Evolutionary conservation across 2,329 filamentous ascomycete species (phyloP).

Genomic region (Aspergillus fumigatus): DNA sequence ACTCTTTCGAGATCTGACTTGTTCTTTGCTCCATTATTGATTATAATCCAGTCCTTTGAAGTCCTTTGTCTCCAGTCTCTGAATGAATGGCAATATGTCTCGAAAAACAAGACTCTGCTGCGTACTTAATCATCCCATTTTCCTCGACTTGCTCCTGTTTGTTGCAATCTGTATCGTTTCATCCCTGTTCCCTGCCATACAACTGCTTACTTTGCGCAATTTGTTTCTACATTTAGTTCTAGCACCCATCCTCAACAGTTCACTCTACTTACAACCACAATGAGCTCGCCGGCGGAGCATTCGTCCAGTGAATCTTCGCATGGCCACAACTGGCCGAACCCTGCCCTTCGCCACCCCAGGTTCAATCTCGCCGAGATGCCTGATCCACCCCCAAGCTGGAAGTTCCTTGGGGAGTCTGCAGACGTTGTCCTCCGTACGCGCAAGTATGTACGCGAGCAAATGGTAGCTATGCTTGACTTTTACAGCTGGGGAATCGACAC

Average conservation of each 20-base stretch:
- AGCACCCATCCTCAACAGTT: not conserved
- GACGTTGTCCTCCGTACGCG: not conserved
- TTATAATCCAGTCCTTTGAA: not conserved
- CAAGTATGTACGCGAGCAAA: not conserved
- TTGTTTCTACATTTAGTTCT: not conserved
- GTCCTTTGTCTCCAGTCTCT: not conserved
- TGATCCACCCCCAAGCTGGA: constrained; percentile 4
- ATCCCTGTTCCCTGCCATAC: not conserved
- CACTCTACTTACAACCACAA: constrained; percentile 1
- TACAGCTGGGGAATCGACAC: constrained; percentile 26
- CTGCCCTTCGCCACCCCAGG: constrained; percentile 2
- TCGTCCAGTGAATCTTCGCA: not conserved
- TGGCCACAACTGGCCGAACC: not conserved
- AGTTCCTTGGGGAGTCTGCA: constrained; percentile 4
- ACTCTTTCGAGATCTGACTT: not conserved
- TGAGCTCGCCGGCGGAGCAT: not conserved
- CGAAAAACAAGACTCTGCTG: not conserved
- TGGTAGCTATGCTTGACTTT: constrained; percentile 9
- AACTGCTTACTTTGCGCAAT: not conserved
- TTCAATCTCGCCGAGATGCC: constrained; percentile 7
- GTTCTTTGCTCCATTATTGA: not conserved
- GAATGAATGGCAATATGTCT: not conserved
- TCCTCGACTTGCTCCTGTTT: not conserved
- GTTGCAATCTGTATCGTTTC: not conserved
- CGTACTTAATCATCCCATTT: not conserved